Evolutionary conservation across 2,329 filamentous ascomycete species (phyloP), one percentile per base, ranked within the genome.

Genomic region (Epichloe bromicola): DNA sequence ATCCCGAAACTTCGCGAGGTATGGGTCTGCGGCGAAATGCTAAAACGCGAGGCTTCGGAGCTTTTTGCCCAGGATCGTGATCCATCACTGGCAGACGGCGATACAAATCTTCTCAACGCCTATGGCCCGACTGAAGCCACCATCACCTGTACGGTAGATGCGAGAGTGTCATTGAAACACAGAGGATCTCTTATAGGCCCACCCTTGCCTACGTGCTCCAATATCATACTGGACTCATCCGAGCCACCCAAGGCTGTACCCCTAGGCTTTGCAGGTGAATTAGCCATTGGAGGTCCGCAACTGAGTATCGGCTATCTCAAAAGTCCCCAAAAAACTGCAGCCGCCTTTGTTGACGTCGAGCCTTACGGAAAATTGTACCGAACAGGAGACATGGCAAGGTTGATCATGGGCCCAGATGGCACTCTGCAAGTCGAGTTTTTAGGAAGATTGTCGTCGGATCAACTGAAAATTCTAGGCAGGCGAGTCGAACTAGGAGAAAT

Each of bases 221-320:
- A 62, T 47, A 55, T 67, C 30, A 59, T 67, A 20, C 51, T 65
- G 3, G 44, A 48, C 11, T 17, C 11, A 5, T 23, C 38, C 10
- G 36, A n/a, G 12, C 37, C 47, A 17, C 30, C 80, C 20, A 62
- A 72, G 0, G 60, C 80, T 3, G 67, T 88, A 0, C 85, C 85
- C 0, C 65, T 75, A n/a, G 86, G 87, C 8, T 80, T 77, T 36
- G 68, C 85, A 23, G 88, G 88, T 7, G 86, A 93, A 64, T 71
- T 91, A 5, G 89, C 84, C 59, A 88, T 91, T 62, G 86, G 85
- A 19, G 88, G 87, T 8, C 78, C 85, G 50, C 87, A 93, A 65
- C 78, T 93, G 7, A 57, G 56, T 48, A 76, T 76, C 41, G 86
- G 85, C 3, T 91, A 88, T 59, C 69, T 89, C 40, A 77, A 80